Percentiles rank a stretch among this genome's conserved stretches.
Conservation (phyloP, 331 rosid genomes). For the Malus hybrid region DNA sequence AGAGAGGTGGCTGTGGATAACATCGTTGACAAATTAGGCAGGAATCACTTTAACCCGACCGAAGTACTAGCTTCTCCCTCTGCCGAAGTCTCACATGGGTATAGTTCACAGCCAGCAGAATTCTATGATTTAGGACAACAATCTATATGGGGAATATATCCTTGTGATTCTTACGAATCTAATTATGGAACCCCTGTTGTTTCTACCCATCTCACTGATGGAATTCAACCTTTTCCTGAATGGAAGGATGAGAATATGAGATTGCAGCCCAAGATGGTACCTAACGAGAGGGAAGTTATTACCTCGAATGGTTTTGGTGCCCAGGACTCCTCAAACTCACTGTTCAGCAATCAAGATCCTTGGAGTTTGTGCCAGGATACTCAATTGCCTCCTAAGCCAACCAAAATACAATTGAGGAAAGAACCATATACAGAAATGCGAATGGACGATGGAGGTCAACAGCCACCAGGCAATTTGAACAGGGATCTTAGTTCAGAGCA, state of each 20-base stretch:
- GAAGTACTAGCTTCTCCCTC: constrained; percentile 32
- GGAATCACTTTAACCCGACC: constrained; percentile 22
- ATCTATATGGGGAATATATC: constrained; percentile 39
- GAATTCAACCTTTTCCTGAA: constrained; percentile 9
- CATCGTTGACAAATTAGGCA: constrained; percentile 21
- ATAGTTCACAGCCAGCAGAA: constrained; percentile 38
- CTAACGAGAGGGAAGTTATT: constrained; percentile 12
- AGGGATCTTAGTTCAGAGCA: constrained; percentile 42
- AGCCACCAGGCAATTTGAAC: constrained; percentile 25
- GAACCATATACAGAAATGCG: constrained; percentile 36
- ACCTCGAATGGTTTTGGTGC: constrained; percentile 8
- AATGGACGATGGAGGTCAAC: constrained; percentile 38
- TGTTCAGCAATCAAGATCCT: constrained; percentile 79
- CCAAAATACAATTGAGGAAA: constrained; percentile 27
- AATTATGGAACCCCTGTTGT: constrained; percentile 24
- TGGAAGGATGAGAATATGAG: constrained; percentile 14
- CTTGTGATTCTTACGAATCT: constrained; percentile 15
- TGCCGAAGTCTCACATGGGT: constrained; percentile 23
- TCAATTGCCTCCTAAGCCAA: constrained; percentile 49
- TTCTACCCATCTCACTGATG: constrained; percentile 3
- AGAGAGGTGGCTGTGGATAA: constrained; percentile 38
- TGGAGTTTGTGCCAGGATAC: constrained; percentile 61
- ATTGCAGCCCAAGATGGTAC: constrained; percentile 13
- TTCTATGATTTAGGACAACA: constrained; percentile 38
- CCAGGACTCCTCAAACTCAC: constrained; percentile 62